Percentiles rank a stretch among this genome's conserved stretches.
These are phyloP conservation scores for Glycine tomentella DNA, from an alignment of 306 rosid species.

Conservation along the genomic window DNA sequence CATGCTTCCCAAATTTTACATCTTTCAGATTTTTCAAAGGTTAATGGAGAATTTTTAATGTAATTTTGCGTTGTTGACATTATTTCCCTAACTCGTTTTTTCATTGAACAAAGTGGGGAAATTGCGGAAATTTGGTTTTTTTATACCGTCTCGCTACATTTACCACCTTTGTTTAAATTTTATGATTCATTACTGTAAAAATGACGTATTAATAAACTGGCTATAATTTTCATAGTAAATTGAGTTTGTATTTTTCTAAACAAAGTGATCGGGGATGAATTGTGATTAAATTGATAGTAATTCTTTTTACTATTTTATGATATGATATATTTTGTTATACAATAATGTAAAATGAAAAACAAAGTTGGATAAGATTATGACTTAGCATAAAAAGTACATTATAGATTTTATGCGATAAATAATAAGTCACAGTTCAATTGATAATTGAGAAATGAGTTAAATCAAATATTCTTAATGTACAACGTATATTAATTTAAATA, in stretches of 20 bases:
- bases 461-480: neutral
- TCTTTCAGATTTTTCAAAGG: neutral
- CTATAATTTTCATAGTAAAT: neutral
- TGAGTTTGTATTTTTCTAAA: too few relatives aligned
- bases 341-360: neutral
- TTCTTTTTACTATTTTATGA: neutral
- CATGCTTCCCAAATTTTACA: slow-evolving; percentile 1
- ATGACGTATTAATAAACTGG: neutral
- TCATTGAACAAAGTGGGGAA: neutral
- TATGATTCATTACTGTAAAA: neutral
- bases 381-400: neutral
- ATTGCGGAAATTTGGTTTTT: neutral
- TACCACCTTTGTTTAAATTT: neutral
- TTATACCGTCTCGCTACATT: too few relatives aligned
- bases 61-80: neutral
- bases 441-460: neutral
- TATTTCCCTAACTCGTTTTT: neutral
- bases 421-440: neutral
- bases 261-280: neutral
- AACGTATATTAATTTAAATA: neutral
- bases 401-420: too few relatives aligned
- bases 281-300: too few relatives aligned
- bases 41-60: slow-evolving; percentile 7
- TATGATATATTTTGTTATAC: neutral
- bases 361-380: neutral